Percentiles rank a stretch among this genome's conserved stretches.
phyloP scores from a whole-genome alignment of 2,329 filamentous ascomycete species.

The Dryadomyces sulphureus region DNA sequence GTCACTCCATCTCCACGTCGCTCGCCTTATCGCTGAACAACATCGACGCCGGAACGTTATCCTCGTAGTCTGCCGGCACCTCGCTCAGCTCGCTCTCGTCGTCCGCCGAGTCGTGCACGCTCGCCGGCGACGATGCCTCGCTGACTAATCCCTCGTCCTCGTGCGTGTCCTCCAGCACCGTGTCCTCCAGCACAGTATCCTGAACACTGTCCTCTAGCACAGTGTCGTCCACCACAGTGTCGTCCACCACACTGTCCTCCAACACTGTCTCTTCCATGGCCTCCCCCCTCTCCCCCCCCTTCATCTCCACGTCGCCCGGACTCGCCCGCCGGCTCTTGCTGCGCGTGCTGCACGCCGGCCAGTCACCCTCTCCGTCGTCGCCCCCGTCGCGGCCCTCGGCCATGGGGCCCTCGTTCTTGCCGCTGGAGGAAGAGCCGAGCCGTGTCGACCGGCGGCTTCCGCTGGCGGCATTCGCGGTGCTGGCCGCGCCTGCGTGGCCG shows the following conservation, averaged over 20 bases:
- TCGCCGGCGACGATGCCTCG: conserved; percentile 38
- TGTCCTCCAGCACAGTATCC: too few species aligned
- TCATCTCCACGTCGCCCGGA: neutral
- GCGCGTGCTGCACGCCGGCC: neutral
- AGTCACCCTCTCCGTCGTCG: neutral
- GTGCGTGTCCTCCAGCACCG: too few species aligned
- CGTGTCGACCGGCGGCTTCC: conserved; percentile 8
- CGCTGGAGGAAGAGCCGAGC: neutral
- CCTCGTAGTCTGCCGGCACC: conserved; percentile 41
- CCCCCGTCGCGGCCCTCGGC: neutral
- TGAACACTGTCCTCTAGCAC: too few species aligned
- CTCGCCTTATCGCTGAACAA: conserved; percentile 31
- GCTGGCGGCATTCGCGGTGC: conserved; percentile 16
- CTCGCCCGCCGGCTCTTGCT: neutral
- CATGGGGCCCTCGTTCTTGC: conserved; percentile 2
- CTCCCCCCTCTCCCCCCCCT: neutral
- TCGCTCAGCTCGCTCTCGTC: conserved; percentile 58
- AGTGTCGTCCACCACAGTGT: too few species aligned
- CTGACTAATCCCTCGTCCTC: conserved; percentile 8
- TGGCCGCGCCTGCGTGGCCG: conserved; percentile 12
- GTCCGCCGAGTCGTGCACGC: conserved; percentile 49
- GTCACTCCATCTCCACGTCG: neutral
- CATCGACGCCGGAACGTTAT: conserved; percentile 37
- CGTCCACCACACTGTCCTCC: neutral
- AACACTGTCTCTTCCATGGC: too few species aligned